These are phyloP conservation scores for Geosiphon pyriformis DNA, from an alignment of 192 early-diverging fungal species.

Conservation along the genomic window DNA sequence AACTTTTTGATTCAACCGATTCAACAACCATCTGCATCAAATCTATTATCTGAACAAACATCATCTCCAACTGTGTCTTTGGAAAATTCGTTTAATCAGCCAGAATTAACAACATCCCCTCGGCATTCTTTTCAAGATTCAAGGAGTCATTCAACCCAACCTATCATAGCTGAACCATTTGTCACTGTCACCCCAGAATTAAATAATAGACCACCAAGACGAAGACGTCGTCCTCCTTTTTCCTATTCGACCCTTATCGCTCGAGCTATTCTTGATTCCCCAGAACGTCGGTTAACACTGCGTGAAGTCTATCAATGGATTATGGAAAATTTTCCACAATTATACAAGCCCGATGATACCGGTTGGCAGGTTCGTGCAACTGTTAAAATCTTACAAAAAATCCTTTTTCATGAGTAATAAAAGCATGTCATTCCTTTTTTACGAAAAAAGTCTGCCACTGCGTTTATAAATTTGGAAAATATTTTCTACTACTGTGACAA, in stretches of 20 bases:
- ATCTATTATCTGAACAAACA: neutral
- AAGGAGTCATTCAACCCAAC: conserved; percentile 18
- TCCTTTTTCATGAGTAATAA: neutral
- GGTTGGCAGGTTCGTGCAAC: conserved; percentile 51
- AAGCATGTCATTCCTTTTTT: neutral
- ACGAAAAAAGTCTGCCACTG: neutral
- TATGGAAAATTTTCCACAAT: conserved; percentile 69
- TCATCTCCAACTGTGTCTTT: neutral
- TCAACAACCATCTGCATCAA: neutral
- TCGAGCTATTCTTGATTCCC: conserved; percentile 67
- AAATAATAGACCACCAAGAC: conserved; percentile 19
- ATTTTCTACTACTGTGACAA: neutral
- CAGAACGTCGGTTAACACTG: conserved; percentile 66
- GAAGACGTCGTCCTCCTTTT: conserved; percentile 50
- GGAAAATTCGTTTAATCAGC: too few species aligned
- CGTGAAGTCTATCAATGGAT: conserved; percentile 84
- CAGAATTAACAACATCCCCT: too few species aligned
- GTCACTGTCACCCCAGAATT: conserved; percentile 21
- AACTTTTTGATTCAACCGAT: neutral
- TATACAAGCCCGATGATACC: conserved; percentile 55
- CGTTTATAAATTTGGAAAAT: neutral
- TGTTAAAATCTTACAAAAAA: neutral
- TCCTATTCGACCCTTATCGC: conserved; percentile 81
- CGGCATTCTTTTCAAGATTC: neutral
- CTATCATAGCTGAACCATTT: conserved; percentile 18